These are phyloP conservation scores for Aristolochia californica DNA, from an alignment of 164 flowering plant genomes.

Conservation along the genomic window DNA sequence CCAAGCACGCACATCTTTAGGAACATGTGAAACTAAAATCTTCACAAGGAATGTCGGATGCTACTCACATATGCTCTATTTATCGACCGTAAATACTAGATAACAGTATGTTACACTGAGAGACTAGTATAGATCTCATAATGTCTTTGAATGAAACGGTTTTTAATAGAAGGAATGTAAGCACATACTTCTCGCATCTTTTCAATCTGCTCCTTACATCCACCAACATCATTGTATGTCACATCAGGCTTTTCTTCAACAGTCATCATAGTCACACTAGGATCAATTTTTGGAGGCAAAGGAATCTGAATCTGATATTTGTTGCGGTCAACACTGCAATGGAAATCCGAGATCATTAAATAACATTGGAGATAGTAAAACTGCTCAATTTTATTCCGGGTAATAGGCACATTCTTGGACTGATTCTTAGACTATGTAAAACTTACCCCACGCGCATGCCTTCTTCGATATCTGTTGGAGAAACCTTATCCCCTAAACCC, in stretches of 20 bases:
- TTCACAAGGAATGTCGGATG: no score
- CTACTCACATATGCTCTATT: no score
- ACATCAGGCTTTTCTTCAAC: constrained; percentile 98
- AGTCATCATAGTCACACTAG: constrained; percentile 99
- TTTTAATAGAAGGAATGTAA: no score
- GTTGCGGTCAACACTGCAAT: constrained; percentile 82
- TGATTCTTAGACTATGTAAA: neutral
- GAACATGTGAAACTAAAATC: no score
- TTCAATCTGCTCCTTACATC: constrained; percentile 96
- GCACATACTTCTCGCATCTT: constrained; percentile 87
- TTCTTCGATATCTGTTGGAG: constrained; percentile 98
- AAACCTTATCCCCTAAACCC: constrained; percentile 97
- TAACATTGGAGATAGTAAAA: no score
- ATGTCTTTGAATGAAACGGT: no score
- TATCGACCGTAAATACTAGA: no score
- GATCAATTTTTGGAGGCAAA: constrained; percentile 94
- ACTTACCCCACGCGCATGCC: constrained; percentile 99
- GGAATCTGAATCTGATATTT: constrained; percentile 97
- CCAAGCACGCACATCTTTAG: no score
- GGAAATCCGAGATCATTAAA: neutral
- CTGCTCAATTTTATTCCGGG: no score
- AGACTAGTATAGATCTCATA: no score
- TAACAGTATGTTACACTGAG: no score
- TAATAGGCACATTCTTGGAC: no score
- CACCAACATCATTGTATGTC: constrained; percentile 97